Base-by-base conservation (phyloP, 2,329 filamentous ascomycete genomes). In the Verticillium nubilum region DNA sequence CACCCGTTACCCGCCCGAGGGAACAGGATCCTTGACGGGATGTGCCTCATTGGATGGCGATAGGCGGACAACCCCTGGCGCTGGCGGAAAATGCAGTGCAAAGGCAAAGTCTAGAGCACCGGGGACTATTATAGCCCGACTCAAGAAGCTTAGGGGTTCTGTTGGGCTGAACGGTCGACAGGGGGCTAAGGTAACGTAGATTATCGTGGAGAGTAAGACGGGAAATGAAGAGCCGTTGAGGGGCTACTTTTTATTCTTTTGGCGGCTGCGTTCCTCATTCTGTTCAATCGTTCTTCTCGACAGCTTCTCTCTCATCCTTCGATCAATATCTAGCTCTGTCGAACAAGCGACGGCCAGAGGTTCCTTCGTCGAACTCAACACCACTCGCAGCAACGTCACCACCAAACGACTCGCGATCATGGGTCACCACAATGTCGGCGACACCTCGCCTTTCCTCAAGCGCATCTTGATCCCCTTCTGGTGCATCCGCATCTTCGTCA, bases 391-490 rank as follows among this genome's bases (percentile, higher is more conserved):
- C 42, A 4, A 31, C n/a, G n/a, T 1, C 3, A 37, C 5, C 15
- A 1, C 35, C 12, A 37, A 15, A 23, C n/a, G 13, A 5, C 29
- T 31, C 42, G n/a, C 42, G 9, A 61, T 59, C 37, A 70, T 71
- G 69, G 57, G 65, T 4, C 62, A 65, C 19, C 69, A 67, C 58
- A 58, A 67, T 54, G 57, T 70, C 56, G 69, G 67, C 64, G 71
- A 72, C 52, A 56, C 59, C 47, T 73, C 70, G 64, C 70, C 71
- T 17, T 73, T 73, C 59, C 63, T 71, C 55, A 73, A 73, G 65
- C 68, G 71, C 42, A 66, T 73, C 13, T 58, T 73, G 58, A 65
- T 73, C 29, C 71, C 71, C 9, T 72, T 73, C 62, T 73, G 71
- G 70, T 63, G 72, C 25, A 27, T 73, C 13, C 70, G 71, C 50